phyloP scores from a whole-genome alignment of 2,329 filamentous ascomycete genomes.

The Fusarium oligoseptatum region DNA sequence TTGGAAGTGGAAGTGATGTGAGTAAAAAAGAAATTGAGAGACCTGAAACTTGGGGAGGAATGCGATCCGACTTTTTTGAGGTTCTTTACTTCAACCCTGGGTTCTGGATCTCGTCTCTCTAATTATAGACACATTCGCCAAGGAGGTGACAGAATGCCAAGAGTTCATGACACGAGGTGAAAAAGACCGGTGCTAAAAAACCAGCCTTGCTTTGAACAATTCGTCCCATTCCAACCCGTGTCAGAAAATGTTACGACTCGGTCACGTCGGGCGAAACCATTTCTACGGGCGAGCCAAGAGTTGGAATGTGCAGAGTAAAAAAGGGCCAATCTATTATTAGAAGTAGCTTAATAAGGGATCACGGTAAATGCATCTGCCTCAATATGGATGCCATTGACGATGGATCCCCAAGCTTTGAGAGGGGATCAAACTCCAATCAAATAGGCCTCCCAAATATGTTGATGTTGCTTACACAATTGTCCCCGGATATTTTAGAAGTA shows the following conservation, averaged over 20 bases:
- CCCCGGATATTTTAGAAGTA: not conserved
- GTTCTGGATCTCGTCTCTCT: not conserved
- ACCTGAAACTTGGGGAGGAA: slow-evolving; percentile 9
- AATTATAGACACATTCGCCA: not conserved
- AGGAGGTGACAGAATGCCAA: not conserved
- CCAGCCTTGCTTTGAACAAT: not conserved
- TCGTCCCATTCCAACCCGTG: not conserved
- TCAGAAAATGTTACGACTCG: not conserved
- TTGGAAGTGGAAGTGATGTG: not conserved
- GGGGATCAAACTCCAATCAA: not conserved
- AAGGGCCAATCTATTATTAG: slow-evolving; percentile 2
- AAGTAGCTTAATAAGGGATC: slow-evolving; percentile 1
- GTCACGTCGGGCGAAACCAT: not conserved
- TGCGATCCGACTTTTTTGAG: not conserved
- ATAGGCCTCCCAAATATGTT: not conserved
- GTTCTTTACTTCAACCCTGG: not conserved
- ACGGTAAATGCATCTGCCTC: not conserved
- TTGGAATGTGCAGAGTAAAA: slow-evolving; percentile 2
- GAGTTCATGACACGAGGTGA: not conserved
- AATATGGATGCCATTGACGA: not conserved
- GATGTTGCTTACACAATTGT: not conserved
- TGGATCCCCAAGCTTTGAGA: not conserved
- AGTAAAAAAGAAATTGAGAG: not conserved
- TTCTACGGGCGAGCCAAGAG: slow-evolving; percentile 1
- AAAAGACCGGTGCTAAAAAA: not conserved